These are phyloP conservation scores for Talaromyces amestolkiae DNA, from an alignment of 2,329 filamentous ascomycete genomes.

Conservation along the genomic window DNA sequence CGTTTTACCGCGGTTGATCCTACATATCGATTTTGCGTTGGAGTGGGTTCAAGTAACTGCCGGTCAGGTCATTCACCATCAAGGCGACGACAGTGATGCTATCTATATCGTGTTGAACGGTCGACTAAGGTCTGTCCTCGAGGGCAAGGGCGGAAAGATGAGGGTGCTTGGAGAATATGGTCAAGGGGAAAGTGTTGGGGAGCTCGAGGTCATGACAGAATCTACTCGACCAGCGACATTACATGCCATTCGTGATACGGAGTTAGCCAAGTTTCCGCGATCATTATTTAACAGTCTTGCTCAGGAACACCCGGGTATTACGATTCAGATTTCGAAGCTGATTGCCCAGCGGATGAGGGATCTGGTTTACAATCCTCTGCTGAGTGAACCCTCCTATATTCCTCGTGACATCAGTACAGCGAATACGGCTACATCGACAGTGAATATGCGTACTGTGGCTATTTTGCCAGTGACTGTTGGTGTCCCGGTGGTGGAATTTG, in stretches of 20 bases:
- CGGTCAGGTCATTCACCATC: conserved; percentile 90
- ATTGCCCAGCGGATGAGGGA: conserved; percentile 88
- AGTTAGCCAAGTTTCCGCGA: conserved; percentile 91
- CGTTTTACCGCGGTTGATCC: conserved; percentile 79
- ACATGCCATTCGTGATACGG: conserved; percentile 94
- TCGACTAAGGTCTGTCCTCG: conserved; percentile 77
- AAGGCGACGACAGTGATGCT: conserved; percentile 92
- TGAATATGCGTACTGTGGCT: conserved; percentile 90
- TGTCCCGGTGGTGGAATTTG: conserved; percentile 92
- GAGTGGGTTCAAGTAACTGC: conserved; percentile 98
- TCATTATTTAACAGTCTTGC: conserved; percentile 97
- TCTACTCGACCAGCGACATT: conserved; percentile 84
- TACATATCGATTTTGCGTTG: conserved; percentile 96
- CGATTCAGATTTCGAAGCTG: conserved; percentile 98
- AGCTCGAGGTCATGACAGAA: conserved; percentile 95
- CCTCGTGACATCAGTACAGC: conserved; percentile 52
- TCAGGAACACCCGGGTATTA: conserved; percentile 95
- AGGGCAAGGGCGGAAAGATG: conserved; percentile 76
- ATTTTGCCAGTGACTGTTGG: conserved; percentile 87
- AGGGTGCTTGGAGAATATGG: conserved; percentile 88
- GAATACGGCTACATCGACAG: conserved; percentile 68
- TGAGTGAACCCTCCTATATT: conserved; percentile 63
- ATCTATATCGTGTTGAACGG: conserved; percentile 98
- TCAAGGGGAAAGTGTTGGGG: conserved; percentile 95
- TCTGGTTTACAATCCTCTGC: conserved; percentile 74